Evolutionary conservation across 306 rosid genomes (phyloP).

Genomic region (Canavalia gladiata): DNA sequence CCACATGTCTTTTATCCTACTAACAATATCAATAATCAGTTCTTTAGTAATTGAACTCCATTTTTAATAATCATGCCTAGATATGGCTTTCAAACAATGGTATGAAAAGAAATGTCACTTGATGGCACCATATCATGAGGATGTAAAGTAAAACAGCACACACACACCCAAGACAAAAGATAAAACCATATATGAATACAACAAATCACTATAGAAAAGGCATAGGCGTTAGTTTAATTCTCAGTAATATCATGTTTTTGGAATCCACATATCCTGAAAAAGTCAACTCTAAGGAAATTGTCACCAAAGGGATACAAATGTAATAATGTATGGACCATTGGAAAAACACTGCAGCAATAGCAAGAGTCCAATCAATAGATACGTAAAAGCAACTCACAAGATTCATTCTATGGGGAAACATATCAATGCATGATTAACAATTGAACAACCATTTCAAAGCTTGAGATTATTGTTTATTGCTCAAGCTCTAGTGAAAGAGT

Average conservation of each 20-base stretch:
- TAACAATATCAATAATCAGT: not conserved
- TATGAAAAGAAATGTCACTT: not conserved
- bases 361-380: not conserved
- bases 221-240: not conserved
- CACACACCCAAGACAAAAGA: not conserved
- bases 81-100: not conserved
- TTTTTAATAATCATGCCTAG: not conserved
- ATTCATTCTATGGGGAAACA: not conserved
- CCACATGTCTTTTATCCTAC: not conserved
- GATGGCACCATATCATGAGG: not conserved
- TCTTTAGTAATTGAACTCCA: not conserved
- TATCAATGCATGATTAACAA: constrained; percentile 19
- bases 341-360: not conserved
- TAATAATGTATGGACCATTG: not conserved
- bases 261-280: constrained; percentile 33
- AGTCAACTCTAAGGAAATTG: constrained; percentile 26
- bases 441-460: constrained; percentile 14
- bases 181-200: constrained; percentile 1
- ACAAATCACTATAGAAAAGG: not conserved
- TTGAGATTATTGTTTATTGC: constrained; percentile 31
- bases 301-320: constrained; percentile 20
- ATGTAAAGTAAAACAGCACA: not conserved
- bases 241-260: constrained; percentile 7
- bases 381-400: constrained; percentile 13
- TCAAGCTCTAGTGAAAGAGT: constrained; percentile 37